Base-by-base conservation (phyloP, 345 rosid genomes). In the Eucalyptus globulus region DNA sequence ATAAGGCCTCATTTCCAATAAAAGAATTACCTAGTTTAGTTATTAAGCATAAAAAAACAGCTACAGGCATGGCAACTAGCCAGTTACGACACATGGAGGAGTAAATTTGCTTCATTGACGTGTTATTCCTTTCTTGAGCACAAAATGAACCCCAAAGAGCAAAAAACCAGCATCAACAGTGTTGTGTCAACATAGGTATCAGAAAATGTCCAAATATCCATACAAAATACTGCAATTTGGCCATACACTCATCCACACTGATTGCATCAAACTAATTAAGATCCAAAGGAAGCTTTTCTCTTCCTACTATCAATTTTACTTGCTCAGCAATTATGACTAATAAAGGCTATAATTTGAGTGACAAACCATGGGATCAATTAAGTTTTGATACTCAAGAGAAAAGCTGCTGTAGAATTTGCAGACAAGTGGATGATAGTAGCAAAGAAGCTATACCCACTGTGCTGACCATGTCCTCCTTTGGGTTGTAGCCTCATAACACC, bases 391-490 rank as follows among this genome's bases (percentile, higher is more conserved):
- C 54, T 45, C 87, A n/a, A 85, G 54, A 86, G 44, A 86, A 54
- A 86, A 50, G 54, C 58, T 47, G 43, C 40, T 49, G 49, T 26
- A 26, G n/a, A 85, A 85, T 26, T 45, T 27, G 14, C 58, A 50
- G 69, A 50, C 50, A 60, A 88, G 87, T 88, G 50, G 31, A 44
- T 37, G 37, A 89, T 51, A 76, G 51, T 45, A 65, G 34, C 37
- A 49, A 67, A 86, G 88, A 89, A 87, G 88, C 49, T 93, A 85
- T 94, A 97, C 99, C 99, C 99, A 14, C 94, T 97, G 91, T 97
- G 99, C 92, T 95, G 93, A 69, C 98, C 98, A 90, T 96, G 95
- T 87, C 99, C 98, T 91, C 98, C 99, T 91, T 95, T 97, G 44
- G 97, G 98, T 89, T 95, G 98, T 88, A 97, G 95, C 92, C 97